Conservation (phyloP, 1,284 basidiomycete species). For the Wallemia mellicola region DNA sequence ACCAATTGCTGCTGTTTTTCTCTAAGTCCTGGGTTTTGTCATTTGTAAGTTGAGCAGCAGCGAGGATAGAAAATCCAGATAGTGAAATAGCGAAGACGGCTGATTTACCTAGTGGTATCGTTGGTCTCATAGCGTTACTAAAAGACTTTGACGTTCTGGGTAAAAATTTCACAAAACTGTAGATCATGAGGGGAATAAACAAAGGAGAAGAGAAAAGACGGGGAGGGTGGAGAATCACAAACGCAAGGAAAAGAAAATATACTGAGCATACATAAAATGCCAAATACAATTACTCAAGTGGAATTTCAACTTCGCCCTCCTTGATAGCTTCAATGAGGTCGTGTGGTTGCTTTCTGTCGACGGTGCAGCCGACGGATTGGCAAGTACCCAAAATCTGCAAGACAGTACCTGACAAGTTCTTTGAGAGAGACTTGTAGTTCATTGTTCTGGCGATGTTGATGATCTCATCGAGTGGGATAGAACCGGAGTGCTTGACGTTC, state of each 20-base stretch:
- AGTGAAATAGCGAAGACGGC: not conserved
- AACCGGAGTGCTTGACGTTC: constrained; percentile 96
- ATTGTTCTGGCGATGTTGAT: constrained; percentile 87
- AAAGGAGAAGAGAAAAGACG: too few relatives aligned
- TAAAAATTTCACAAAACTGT: too few relatives aligned
- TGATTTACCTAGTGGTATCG: not conserved
- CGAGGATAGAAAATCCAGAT: not conserved
- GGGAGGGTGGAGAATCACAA: not conserved
- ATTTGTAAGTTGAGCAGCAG: not conserved
- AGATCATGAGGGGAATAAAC: too few relatives aligned
- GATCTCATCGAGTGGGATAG: constrained; percentile 83
- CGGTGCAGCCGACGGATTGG: constrained; percentile 77
- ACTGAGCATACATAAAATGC: not conserved
- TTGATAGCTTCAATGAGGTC: constrained; percentile 89
- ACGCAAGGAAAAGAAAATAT: not conserved
- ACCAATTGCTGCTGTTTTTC: not conserved
- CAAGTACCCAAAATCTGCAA: constrained; percentile 88
- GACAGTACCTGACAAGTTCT: constrained; percentile 58
- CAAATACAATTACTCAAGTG: not conserved
- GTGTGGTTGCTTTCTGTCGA: constrained; percentile 78
- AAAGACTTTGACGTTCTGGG: too few relatives aligned
- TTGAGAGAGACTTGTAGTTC: constrained; percentile 81
- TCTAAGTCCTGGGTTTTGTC: not conserved
- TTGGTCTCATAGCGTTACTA: not conserved
- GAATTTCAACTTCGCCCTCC: constrained; percentile 32